phyloP scores from a whole-genome alignment of 176 grass and related monocot genomes.

The Cenchrus purpureus region DNA sequence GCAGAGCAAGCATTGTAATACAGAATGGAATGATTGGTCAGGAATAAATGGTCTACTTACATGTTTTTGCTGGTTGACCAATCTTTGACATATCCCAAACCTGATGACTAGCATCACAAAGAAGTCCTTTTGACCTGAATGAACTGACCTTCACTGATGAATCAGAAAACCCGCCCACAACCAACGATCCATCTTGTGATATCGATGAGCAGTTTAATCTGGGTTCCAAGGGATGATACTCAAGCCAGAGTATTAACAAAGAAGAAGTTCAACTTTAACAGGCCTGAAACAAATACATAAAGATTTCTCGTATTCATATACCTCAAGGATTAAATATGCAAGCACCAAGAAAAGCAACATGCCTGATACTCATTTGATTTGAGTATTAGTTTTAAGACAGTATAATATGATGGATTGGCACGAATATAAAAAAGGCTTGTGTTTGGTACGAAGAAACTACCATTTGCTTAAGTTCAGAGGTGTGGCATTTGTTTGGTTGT shows the following conservation, averaged over 20 bases:
- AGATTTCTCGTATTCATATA: conserved; percentile 15
- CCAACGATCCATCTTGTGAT: conserved; percentile 88
- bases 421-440: no score
- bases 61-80: conserved; percentile 69
- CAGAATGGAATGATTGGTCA: background rate
- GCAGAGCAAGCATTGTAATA: conserved; percentile 10
- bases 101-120: conserved; percentile 45
- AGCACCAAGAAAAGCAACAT: no score
- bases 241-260: conserved; percentile 2
- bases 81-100: conserved; percentile 99
- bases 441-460: background rate
- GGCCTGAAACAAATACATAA: conserved; percentile 50
- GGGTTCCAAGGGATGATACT: conserved; percentile 35
- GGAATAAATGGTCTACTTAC: conserved; percentile 49
- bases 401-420: no score
- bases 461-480: background rate
- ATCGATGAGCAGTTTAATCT: conserved; percentile 98
- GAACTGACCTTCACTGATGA: conserved; percentile 89
- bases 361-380: no score
- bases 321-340: conserved; percentile 3
- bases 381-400: no score
- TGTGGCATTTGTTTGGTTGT: background rate
- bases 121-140: conserved; percentile 18
- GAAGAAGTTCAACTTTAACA: conserved; percentile 58
- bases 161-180: conserved; percentile 97